Percentiles rank a stretch among this genome's conserved stretches.
Conservation (phyloP, 768 basidiomycete genomes). For the Macrolepiota albuminosa region DNA sequence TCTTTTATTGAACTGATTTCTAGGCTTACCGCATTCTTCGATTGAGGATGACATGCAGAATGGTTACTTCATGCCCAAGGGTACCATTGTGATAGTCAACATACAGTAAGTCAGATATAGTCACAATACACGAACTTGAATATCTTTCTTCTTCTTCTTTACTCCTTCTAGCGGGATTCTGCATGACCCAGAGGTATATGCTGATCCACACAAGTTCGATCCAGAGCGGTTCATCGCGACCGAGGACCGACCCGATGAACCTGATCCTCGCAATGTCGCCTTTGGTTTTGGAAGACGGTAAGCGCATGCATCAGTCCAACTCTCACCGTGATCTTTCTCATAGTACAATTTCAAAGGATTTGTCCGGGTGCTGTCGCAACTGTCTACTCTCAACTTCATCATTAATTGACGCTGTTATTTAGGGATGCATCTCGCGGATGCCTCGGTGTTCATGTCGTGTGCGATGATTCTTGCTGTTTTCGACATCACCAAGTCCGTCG, state of each 20-base stretch:
- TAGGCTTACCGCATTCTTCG: neutral
- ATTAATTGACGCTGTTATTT: neutral
- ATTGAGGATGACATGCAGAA: neutral
- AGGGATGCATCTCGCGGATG: neutral
- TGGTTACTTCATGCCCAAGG: neutral
- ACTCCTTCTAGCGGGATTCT: too few relatives aligned
- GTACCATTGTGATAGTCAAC: neutral
- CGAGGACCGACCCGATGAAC: too few relatives aligned
- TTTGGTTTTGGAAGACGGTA: too few relatives aligned
- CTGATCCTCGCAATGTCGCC: too few relatives aligned
- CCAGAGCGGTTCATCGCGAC: too few relatives aligned
- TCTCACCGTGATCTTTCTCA: neutral
- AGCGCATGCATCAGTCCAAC: too few relatives aligned
- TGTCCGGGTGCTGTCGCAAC: neutral
- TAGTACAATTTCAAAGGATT: neutral
- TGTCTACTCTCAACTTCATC: too few relatives aligned
- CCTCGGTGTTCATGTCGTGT: neutral
- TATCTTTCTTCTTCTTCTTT: neutral
- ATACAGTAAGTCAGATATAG: neutral
- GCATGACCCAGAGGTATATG: too few relatives aligned
- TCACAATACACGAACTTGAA: neutral
- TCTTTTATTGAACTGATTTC: neutral
- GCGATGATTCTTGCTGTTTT: too few relatives aligned
- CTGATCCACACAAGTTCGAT: too few relatives aligned
- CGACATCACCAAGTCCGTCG: too few relatives aligned